Evolutionary conservation across 129 eudicot genomes (phyloP).

Genomic region (Escallonia herrerae): DNA sequence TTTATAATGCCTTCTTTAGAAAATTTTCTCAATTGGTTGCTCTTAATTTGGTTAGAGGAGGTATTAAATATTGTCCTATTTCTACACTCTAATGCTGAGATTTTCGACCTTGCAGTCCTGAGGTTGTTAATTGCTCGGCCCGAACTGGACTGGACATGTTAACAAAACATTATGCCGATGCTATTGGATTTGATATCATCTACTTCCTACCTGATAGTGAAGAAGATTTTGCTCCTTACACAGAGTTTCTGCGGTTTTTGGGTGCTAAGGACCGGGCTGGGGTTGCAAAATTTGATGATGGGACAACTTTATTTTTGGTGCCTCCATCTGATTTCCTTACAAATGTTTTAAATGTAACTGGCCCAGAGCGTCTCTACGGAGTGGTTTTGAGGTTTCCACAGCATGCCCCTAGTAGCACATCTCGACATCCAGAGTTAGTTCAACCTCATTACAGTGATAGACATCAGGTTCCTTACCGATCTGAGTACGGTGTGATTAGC

Average conservation of each 20-base stretch:
- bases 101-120: constrained; percentile 57
- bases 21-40: no score
- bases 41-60: neutral
- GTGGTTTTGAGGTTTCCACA: constrained; percentile 78
- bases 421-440: constrained; percentile 26
- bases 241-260: constrained; percentile 72
- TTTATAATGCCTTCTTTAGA: no score
- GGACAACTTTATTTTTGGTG: constrained; percentile 87
- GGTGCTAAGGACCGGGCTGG: constrained; percentile 84
- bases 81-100: constrained; percentile 1
- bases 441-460: constrained; percentile 48
- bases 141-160: constrained; percentile 90
- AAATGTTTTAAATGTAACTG: constrained; percentile 57
- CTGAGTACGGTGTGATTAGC: constrained; percentile 26
- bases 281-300: constrained; percentile 90
- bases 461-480: constrained; percentile 32
- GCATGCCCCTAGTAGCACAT: constrained; percentile 26
- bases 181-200: constrained; percentile 63
- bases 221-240: constrained; percentile 86
- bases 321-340: constrained; percentile 89
- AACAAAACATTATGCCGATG: constrained; percentile 73
- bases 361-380: constrained; percentile 91
- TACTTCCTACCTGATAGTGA: constrained; percentile 92
- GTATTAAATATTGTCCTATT: neutral
- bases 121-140: constrained; percentile 79